Percentiles rank a stretch among this genome's conserved stretches.
Evolutionary conservation across 345 rosid species (phyloP).

Genomic region (Alliaria petiolata): DNA sequence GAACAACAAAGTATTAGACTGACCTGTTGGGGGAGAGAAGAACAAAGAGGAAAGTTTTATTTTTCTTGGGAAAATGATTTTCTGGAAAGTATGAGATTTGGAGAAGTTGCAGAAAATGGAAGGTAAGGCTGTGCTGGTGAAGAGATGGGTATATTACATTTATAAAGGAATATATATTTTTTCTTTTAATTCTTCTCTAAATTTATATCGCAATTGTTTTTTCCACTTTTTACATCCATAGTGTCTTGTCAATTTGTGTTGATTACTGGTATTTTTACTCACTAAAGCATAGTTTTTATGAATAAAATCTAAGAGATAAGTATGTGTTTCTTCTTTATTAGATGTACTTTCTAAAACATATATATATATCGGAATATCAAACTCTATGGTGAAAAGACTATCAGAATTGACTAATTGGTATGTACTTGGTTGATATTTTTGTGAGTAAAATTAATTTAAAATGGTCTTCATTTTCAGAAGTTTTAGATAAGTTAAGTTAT

Average conservation of each 20-base stretch:
- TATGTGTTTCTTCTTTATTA: slow-evolving; percentile 8
- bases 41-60: slow-evolving; percentile 27
- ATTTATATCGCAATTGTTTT: not conserved
- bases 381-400: not conserved
- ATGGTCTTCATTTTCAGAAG: not conserved
- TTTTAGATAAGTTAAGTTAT: not conserved
- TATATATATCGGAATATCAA: not conserved
- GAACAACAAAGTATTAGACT: slow-evolving; percentile 29
- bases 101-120: slow-evolving; percentile 41
- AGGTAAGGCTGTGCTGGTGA: slow-evolving; percentile 35
- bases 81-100: slow-evolving; percentile 37
- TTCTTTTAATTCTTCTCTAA: not conserved
- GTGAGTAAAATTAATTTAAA: not conserved
- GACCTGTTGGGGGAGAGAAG: slow-evolving; percentile 32
- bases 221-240: slow-evolving; percentile 22
- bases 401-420: not conserved
- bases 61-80: slow-evolving; percentile 36
- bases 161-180: slow-evolving; percentile 25
- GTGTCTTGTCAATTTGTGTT: slow-evolving; percentile 24
- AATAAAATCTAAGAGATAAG: slow-evolving; percentile 7
- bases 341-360: not conserved
- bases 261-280: slow-evolving; percentile 16
- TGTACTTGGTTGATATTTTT: slow-evolving; percentile 10
- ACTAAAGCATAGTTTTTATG: slow-evolving; percentile 24
- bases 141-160: slow-evolving; percentile 34